Percentiles rank a stretch among this genome's conserved stretches.
These are phyloP conservation scores for Xylaria sp. DNA, from an alignment of 2,329 filamentous ascomycete species.

Conservation along the genomic window DNA sequence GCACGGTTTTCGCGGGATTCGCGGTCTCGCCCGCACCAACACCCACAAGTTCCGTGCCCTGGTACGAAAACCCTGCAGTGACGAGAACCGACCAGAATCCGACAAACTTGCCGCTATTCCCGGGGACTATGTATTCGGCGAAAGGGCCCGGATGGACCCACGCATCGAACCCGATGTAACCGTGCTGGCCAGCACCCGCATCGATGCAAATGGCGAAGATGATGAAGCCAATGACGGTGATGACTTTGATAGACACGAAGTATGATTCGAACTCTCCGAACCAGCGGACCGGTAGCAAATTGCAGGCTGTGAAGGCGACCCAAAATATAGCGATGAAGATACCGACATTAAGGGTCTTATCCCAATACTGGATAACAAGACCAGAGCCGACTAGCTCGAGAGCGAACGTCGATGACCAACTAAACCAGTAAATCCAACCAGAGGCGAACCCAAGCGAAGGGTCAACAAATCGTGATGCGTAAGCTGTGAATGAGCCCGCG, in stretches of 20 bases:
- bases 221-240: conserved; percentile 79
- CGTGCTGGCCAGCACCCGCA: conserved; percentile 74
- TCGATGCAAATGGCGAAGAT: conserved; percentile 81
- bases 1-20: conserved; percentile 77
- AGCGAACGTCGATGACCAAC: conserved; percentile 76
- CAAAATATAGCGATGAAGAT: conserved; percentile 82
- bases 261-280: conserved; percentile 85
- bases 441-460: conserved; percentile 79
- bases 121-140: conserved; percentile 66
- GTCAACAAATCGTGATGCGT: conserved; percentile 77
- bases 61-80: conserved; percentile 75
- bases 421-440: conserved; percentile 88
- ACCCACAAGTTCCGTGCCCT: conserved; percentile 80
- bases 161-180: conserved; percentile 79
- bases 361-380: conserved; percentile 82
- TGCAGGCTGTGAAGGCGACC: conserved; percentile 73
- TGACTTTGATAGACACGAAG: conserved; percentile 80
- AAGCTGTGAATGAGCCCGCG: conserved; percentile 79
- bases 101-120: conserved; percentile 69
- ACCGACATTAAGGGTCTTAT: conserved; percentile 68
- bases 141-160: conserved; percentile 77
- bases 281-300: conserved; percentile 76
- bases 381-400: conserved; percentile 79
- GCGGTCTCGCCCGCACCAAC: conserved; percentile 82
- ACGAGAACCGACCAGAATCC: conserved; percentile 77